Conservation (phyloP, 164 flowering plant species). For the Protea cynaroides region DNA sequence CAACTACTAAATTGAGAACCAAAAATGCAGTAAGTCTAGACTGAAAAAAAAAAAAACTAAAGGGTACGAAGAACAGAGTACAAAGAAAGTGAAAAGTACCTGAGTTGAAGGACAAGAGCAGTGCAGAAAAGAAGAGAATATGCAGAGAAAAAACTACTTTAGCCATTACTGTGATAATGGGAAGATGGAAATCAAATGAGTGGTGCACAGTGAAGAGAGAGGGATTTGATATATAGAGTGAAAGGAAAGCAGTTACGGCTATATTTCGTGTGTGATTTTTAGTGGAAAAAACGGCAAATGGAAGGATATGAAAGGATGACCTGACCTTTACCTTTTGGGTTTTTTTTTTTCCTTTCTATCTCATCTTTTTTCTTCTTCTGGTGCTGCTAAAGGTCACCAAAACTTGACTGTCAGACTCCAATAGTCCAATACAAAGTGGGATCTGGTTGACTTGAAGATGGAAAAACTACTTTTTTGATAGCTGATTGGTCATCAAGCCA, state of each 20-base stretch:
- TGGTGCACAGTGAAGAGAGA: not conserved
- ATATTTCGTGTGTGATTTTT: not conserved
- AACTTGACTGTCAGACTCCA: too few species aligned
- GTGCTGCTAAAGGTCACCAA: too few species aligned
- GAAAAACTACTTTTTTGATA: too few species aligned
- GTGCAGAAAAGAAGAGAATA: conserved; percentile 9
- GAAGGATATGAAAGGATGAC: too few species aligned
- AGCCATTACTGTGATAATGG: conserved; percentile 8
- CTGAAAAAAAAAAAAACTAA: not conserved
- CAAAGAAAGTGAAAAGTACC: conserved; percentile 17
- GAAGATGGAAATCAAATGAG: not conserved
- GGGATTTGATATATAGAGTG: not conserved
- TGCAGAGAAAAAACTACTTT: conserved; percentile 15
- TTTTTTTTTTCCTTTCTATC: too few species aligned
- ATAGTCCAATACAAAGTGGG: too few species aligned
- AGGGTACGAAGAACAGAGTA: not conserved
- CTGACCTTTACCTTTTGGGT: too few species aligned
- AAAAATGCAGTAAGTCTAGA: not conserved
- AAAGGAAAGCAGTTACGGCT: not conserved
- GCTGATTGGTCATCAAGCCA: too few species aligned
- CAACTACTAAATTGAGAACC: not conserved
- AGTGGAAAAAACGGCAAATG: too few species aligned
- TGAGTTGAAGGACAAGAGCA: conserved; percentile 33
- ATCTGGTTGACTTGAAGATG: too few species aligned
- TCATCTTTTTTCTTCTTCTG: too few species aligned